phyloP scores from a whole-genome alignment of 2,329 filamentous ascomycete species.

The Chaetomium globosum region DNA sequence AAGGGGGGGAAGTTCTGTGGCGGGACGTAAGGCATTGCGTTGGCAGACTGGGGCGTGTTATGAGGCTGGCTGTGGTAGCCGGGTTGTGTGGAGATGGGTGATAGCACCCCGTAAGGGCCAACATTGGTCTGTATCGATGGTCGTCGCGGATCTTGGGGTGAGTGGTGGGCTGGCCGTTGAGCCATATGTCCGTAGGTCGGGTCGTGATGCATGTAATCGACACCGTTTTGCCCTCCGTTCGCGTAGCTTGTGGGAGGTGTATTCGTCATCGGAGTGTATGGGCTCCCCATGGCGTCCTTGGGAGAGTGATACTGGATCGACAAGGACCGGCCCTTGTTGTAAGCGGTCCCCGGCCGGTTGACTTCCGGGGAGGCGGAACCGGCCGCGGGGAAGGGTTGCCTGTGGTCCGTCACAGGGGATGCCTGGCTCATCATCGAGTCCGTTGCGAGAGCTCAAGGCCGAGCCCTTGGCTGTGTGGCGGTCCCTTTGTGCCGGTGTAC shows the following conservation, averaged over 20 bases:
- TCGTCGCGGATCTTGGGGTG: slow-evolving; percentile 49
- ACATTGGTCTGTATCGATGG: slow-evolving; percentile 52
- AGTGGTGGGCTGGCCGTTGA: slow-evolving; percentile 44
- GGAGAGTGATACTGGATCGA: slow-evolving; percentile 52
- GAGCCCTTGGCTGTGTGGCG: slow-evolving; percentile 79
- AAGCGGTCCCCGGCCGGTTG: slow-evolving; percentile 49
- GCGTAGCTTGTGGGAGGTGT: slow-evolving; percentile 47
- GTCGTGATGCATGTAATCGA: slow-evolving; percentile 52
- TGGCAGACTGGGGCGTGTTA: slow-evolving; percentile 50
- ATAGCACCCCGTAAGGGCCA: slow-evolving; percentile 56
- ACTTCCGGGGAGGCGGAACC: slow-evolving; percentile 54
- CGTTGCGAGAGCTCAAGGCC: slow-evolving; percentile 72
- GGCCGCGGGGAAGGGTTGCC: slow-evolving; percentile 46
- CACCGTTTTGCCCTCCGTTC: slow-evolving; percentile 44
- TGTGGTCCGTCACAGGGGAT: slow-evolving; percentile 49
- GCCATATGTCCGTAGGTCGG: slow-evolving; percentile 41
- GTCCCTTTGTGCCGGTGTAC: slow-evolving; percentile 81
- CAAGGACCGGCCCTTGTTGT: slow-evolving; percentile 46
- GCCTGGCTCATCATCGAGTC: slow-evolving; percentile 63
- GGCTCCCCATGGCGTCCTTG: slow-evolving; percentile 49
- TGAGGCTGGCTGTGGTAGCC: slow-evolving; percentile 53
- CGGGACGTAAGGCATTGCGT: slow-evolving; percentile 52
- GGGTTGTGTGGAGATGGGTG: slow-evolving; percentile 55
- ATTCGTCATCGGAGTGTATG: slow-evolving; percentile 52
- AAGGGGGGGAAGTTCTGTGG: slow-evolving; percentile 66